Conservation (phyloP, 495 filamentous ascomycete species). For the Hypomontagnella submonticulosa region DNA sequence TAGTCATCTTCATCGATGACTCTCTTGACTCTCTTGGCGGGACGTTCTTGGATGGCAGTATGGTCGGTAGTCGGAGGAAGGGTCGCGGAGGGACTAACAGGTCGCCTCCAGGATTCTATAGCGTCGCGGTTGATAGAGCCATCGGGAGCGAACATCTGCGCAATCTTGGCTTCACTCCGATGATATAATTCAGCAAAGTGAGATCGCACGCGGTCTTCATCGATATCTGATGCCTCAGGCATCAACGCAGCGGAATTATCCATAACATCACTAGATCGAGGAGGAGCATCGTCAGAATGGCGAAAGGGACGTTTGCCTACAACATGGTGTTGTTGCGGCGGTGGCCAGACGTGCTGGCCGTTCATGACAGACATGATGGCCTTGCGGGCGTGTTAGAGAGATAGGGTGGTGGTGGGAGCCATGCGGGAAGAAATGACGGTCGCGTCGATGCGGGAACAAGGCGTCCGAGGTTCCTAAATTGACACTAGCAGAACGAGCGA, state of each 20-base stretch:
- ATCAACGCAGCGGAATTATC: constrained; percentile 56
- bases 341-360: constrained; percentile 60
- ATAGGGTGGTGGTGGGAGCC: constrained; percentile 54
- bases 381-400: constrained; percentile 48
- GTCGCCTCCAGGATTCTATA: constrained; percentile 54
- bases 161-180: constrained; percentile 54
- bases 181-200: constrained; percentile 58
- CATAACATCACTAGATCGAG: constrained; percentile 52
- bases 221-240: constrained; percentile 65
- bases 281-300: constrained; percentile 51
- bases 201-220: constrained; percentile 57
- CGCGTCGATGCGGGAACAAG: constrained; percentile 57
- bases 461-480: constrained; percentile 51
- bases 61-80: constrained; percentile 61
- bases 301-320: constrained; percentile 50
- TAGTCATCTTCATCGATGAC: constrained; percentile 80
- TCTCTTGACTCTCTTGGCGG: constrained; percentile 62
- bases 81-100: constrained; percentile 45
- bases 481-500: constrained; percentile 53
- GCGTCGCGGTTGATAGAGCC: constrained; percentile 65
- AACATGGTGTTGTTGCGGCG: constrained; percentile 49
- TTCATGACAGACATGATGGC: constrained; percentile 63
- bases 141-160: constrained; percentile 82
- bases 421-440: constrained; percentile 59
- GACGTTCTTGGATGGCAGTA: constrained; percentile 58